Base-by-base conservation (phyloP, 371 early-diverging fungal genomes). In the Lichtheimia corymbifera region DNA sequence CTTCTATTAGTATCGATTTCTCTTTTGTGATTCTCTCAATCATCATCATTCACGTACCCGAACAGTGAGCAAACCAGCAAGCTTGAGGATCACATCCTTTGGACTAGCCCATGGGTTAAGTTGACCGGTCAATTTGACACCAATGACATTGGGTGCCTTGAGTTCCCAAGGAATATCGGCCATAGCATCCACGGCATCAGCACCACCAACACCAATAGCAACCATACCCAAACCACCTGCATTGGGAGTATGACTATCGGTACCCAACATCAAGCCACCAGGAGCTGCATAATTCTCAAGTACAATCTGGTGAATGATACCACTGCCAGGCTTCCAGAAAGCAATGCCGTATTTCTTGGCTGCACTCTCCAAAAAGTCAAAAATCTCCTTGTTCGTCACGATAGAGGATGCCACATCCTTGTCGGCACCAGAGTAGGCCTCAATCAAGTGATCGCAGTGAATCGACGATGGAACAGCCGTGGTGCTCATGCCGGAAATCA, bases 121-220 rank as follows among this genome's bases (percentile, higher is more conserved):
- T 64, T 86, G 82, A 41, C 98, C 98, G 42, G 90, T 92, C 62
- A 97, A 76, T 68, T 92, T 93, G 55, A 97, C 91, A 77, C 98
- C 98, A 79, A 96, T 86, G 20, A 96, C 88, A 61, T 95, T 91
- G 30, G 97, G 98, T 45, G 91, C 88, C 79, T 93, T 93, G 52
- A 96, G 72, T 74, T 96, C 96, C 95, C 96, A 96, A 50, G 95
- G 94, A 68, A 96, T 93, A 67, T 83, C 79, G 40, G 94, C 93
- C 94, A 96, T 94, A 24, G 91, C 96, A 79, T 96, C 96, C 35
- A 96, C 95, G 55, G 95, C 96, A 75, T 96, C 96, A 42, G 95
- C 95, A 71, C 96, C 96, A 65, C 96, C 96, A 55, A 96, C 95
- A 82, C 96, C 96, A 62, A 96, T 90, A 52, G 96, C 96, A 64